Conservation (phyloP, 192 early-diverging fungal genomes). For the Powellomyces hirtus region DNA sequence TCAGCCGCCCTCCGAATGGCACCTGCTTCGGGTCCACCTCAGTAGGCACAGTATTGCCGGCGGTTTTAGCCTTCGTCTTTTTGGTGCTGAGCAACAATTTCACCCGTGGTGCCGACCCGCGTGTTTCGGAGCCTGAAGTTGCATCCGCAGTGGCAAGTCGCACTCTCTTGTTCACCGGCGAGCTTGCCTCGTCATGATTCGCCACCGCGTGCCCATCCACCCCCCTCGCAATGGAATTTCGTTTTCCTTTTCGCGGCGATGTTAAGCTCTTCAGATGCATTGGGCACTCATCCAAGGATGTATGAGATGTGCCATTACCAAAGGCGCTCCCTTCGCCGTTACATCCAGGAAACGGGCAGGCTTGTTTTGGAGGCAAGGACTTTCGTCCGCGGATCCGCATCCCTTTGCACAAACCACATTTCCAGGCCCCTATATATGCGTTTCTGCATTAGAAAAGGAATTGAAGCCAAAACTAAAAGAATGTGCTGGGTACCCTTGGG, state of each 20-base stretch:
- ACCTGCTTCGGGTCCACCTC: background rate
- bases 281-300: background rate
- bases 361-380: background rate
- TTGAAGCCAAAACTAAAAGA: no score
- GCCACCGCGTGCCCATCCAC: no score
- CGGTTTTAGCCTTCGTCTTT: background rate
- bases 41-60: no score
- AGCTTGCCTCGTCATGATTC: no score
- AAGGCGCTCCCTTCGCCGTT: background rate
- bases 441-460: no score
- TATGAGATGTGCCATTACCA: background rate
- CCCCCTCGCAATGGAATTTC: background rate
- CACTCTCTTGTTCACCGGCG: no score
- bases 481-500: conserved; percentile 52
- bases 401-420: conserved; percentile 7
- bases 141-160: no score
- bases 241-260: background rate
- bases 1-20: conserved; percentile 19
- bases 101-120: conserved; percentile 3
- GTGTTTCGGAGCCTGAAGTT: background rate
- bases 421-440: no score
- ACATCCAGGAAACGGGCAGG: background rate
- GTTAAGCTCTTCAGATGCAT: background rate
- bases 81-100: conserved; percentile 6
- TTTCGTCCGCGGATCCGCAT: background rate